Evolutionary conservation across 2,329 filamentous ascomycete species (phyloP), one percentile per base, ranked within the genome.

Genomic region (Keithomyces neogunnii): DNA sequence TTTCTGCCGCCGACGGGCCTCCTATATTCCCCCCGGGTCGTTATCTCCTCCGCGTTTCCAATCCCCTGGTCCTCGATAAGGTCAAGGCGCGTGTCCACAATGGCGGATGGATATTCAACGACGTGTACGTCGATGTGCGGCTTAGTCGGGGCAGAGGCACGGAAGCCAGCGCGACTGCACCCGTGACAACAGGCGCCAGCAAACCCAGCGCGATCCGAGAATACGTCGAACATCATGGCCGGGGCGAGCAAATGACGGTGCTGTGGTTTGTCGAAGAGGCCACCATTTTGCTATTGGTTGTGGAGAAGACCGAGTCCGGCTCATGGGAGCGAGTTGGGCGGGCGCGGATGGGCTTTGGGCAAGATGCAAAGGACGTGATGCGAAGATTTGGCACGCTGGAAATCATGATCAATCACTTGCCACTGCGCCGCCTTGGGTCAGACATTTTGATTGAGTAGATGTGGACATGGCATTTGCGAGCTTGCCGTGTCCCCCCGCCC

Each of bases 241-340:
- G 60, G 3, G 66, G 63, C 5, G 63, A 68, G 55, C 64, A 66
- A 49, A 67, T 68, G 63, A 67, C 64, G 19, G 57, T 67, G 7
- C 50, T 68, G 31, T 68, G 66, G 66, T 68, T 67, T 45, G 59
- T 67, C 19, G 66, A 68, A 33, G 66, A 68, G 44, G 60, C 62
- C 4, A 53, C 60, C 9, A 60, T 68, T 19, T 60, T 68, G 64
- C 54, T 68, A 4, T 55, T 68, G 31, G 65, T 68, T 2, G 56
- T 68, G 5, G 63, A 67, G 54, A 57, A 60, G 44, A 59, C 59
- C 0, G 52, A 56, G 0, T 46, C 59, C 1, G 52, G 59, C 0
- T 53, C 57, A 3, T 68, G 66, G 66, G 64, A 68, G 50, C 61
- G 66, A 2, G 63, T 67, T 3, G 66, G 66, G 9, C 57, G 66